Percentiles rank a stretch among this genome's conserved stretches.
Conservation (phyloP, 1,139 yeast genomes). For the Candida sojae region DNA sequence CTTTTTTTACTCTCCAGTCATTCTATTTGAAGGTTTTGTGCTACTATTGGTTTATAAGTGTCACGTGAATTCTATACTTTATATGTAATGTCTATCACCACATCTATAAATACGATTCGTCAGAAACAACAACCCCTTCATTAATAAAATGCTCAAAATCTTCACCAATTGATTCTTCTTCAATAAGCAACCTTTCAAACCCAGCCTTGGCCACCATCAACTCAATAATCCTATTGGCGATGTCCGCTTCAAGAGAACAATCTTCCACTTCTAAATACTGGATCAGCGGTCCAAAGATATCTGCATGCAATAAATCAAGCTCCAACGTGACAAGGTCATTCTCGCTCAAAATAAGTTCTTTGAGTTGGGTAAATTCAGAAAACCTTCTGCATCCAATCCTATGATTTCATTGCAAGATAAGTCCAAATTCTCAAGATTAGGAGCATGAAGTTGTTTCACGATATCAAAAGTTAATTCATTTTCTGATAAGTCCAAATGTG, state of each 20-base stretch:
- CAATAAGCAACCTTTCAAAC: neutral
- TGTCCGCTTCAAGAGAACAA: too few species aligned
- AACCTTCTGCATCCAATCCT: neutral
- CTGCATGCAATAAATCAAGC: too few species aligned
- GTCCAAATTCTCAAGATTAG: neutral
- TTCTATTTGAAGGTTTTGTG: too few species aligned
- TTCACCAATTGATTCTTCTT: neutral
- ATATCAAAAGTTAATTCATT: too few species aligned
- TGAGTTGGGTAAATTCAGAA: neutral
- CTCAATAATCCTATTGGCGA: neutral
- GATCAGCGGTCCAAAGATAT: too few species aligned
- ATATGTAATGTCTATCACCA: too few species aligned
- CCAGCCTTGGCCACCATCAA: neutral
- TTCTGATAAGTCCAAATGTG: too few species aligned
- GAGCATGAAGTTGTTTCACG: too few species aligned
- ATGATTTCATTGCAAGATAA: neutral
- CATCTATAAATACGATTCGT: neutral
- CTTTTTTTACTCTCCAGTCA: too few species aligned
- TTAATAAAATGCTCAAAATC: neutral
- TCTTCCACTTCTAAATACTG: too few species aligned
- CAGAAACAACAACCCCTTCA: neutral
- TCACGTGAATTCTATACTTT: too few species aligned
- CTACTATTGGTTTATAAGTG: too few species aligned
- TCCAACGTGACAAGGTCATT: neutral
- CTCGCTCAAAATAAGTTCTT: neutral